Conservation (phyloP, 2,329 filamentous ascomycete genomes). For the Aspergillus phoenicis region DNA sequence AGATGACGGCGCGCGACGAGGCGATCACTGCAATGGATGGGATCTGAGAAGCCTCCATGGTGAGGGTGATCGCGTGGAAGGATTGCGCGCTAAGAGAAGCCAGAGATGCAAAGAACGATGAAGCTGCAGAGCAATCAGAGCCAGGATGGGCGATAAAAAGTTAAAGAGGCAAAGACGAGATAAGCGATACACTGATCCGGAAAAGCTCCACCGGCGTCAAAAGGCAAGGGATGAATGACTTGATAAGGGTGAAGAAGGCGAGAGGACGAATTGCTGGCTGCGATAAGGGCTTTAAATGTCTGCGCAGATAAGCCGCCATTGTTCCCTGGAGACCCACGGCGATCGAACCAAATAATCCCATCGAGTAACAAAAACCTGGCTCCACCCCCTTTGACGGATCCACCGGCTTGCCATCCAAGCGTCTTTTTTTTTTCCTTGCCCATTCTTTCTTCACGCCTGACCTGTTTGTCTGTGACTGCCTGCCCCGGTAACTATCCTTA, state of each 20-base stretch:
- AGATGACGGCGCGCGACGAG: conserved; percentile 80
- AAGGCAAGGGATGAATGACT: conserved; percentile 9
- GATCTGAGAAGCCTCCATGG: conserved; percentile 25
- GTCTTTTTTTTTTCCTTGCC: not conserved
- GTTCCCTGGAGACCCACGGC: not conserved
- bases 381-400: conserved; percentile 2
- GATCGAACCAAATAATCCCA: conserved; percentile 11
- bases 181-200: conserved; percentile 2
- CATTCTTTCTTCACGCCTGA: conserved; percentile 1
- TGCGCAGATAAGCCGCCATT: not conserved
- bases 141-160: conserved; percentile 13
- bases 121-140: conserved; percentile 15
- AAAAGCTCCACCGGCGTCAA: conserved; percentile 5
- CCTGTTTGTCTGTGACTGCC: not conserved
- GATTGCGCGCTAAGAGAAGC: conserved; percentile 9
- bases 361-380: conserved; percentile 22
- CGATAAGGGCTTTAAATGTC: conserved; percentile 18
- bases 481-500: not conserved
- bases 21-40: conserved; percentile 72
- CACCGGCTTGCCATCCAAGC: conserved; percentile 1
- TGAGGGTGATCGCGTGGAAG: conserved; percentile 14
- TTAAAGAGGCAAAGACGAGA: conserved; percentile 13
- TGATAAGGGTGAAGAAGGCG: conserved; percentile 9
- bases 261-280: conserved; percentile 3
- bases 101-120: conserved; percentile 11